Percentiles rank a stretch among this genome's conserved stretches.
Conservation (phyloP, 768 basidiomycete species). For the Amanita brunnescens region DNA sequence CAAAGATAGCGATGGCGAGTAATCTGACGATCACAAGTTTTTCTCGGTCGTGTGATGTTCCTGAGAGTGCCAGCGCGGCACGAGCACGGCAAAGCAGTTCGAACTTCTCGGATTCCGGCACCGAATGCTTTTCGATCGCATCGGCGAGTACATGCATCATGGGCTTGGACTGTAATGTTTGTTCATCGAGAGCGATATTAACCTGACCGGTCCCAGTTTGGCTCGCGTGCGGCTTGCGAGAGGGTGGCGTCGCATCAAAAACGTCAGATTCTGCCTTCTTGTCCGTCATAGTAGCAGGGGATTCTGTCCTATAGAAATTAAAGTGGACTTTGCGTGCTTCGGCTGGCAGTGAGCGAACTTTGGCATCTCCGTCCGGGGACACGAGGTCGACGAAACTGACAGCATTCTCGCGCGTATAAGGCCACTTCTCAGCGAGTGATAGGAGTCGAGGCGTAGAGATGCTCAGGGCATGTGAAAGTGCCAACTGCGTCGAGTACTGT, state of each 20-base stretch:
- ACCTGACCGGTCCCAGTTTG: slow-evolving; percentile 39
- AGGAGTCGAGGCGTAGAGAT: slow-evolving; percentile 76
- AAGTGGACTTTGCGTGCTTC: slow-evolving; percentile 77
- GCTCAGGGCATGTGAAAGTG: slow-evolving; percentile 74
- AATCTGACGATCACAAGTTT: slow-evolving; percentile 77
- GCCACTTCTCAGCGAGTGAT: slow-evolving; percentile 80
- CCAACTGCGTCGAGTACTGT: slow-evolving; percentile 85
- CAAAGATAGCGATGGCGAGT: slow-evolving; percentile 84
- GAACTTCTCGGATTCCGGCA: slow-evolving; percentile 80
- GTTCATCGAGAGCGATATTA: slow-evolving; percentile 53
- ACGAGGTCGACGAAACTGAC: slow-evolving; percentile 70
- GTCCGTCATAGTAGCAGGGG: slow-evolving; percentile 32
- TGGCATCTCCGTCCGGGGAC: slow-evolving; percentile 38
- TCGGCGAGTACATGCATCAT: slow-evolving; percentile 77
- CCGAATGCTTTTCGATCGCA: slow-evolving; percentile 50
- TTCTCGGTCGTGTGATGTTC: slow-evolving; percentile 54
- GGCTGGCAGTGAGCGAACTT: slow-evolving; percentile 54
- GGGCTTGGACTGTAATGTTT: slow-evolving; percentile 48
- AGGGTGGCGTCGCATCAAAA: slow-evolving; percentile 31
- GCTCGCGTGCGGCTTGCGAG: slow-evolving; percentile 33
- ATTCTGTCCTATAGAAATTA: slow-evolving; percentile 67
- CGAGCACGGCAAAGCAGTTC: slow-evolving; percentile 85
- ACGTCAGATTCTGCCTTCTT: slow-evolving; percentile 37
- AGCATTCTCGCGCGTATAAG: slow-evolving; percentile 71
- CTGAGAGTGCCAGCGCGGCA: slow-evolving; percentile 60